These are phyloP conservation scores for Ogataea nonfermentans DNA, from an alignment of 805 yeast species.

Conservation along the genomic window DNA sequence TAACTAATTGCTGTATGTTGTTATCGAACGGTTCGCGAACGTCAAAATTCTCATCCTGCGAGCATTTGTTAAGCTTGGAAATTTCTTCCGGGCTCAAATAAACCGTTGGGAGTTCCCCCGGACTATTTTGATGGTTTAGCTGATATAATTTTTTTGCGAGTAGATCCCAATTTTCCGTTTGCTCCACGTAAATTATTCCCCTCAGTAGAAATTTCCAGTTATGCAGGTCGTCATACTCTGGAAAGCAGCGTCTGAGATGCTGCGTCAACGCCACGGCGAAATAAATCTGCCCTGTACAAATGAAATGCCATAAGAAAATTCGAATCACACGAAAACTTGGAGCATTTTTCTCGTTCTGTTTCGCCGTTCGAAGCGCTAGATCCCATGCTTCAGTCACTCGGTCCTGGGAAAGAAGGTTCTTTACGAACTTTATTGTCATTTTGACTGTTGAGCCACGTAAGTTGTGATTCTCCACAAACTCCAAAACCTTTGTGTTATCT, in stretches of 20 bases:
- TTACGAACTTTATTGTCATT: constrained; percentile 1
- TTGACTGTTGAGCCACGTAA: background rate
- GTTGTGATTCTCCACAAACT: constrained; percentile 1
- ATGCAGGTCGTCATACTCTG: constrained; percentile 10
- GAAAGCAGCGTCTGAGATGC: constrained; percentile 4
- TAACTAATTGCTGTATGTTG: constrained; percentile 11
- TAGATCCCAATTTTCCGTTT: constrained; percentile 14
- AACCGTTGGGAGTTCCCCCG: background rate
- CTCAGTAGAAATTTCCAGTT: constrained; percentile 10
- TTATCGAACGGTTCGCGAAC: constrained; percentile 15
- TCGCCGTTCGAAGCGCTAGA: constrained; percentile 1
- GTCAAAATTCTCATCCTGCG: constrained; percentile 9
- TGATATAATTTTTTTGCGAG: constrained; percentile 17
- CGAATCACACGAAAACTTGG: constrained; percentile 15
- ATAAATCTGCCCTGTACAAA: constrained; percentile 12
- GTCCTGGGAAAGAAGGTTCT: constrained; percentile 1
- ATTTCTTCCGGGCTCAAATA: constrained; percentile 7
- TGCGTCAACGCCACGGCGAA: constrained; percentile 18
- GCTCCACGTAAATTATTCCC: constrained; percentile 1
- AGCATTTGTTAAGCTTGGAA: constrained; percentile 7
- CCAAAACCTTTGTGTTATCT: background rate
- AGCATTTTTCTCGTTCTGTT: constrained; percentile 1
- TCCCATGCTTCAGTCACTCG: constrained; percentile 15
- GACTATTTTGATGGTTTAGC: constrained; percentile 3
- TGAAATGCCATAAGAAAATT: constrained; percentile 13